These are phyloP conservation scores for Boletus rex-veris DNA, from an alignment of 768 basidiomycete species.

Conservation along the genomic window DNA sequence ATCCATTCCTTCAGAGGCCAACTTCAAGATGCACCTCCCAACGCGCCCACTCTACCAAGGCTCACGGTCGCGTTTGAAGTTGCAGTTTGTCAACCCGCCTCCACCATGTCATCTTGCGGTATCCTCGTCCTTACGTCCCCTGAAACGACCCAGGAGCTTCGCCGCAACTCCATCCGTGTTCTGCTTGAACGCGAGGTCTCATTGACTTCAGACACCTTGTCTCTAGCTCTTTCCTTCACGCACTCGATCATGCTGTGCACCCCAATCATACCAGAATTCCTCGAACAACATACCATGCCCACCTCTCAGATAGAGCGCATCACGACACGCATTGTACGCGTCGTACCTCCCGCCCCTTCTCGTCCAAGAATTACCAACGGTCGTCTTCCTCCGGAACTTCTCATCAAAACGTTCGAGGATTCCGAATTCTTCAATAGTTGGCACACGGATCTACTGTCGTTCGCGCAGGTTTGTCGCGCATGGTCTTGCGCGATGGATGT, in stretches of 20 bases:
- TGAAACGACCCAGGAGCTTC: slow-evolving; percentile 1
- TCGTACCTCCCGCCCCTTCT: slow-evolving; percentile 5
- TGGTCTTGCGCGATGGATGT: slow-evolving; percentile 25
- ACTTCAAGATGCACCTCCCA: slow-evolving; percentile 2
- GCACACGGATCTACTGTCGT: slow-evolving; percentile 21
- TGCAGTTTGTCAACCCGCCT: neutral
- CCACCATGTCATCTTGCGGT: slow-evolving; percentile 6
- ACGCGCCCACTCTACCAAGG: slow-evolving; percentile 15
- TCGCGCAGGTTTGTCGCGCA: slow-evolving; percentile 24
- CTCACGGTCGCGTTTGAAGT: slow-evolving; percentile 23
- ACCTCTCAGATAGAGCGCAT: slow-evolving; percentile 13
- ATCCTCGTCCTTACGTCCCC: slow-evolving; percentile 15
- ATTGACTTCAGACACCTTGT: slow-evolving; percentile 15
- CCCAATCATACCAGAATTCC: neutral
- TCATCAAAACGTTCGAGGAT: slow-evolving; percentile 20
- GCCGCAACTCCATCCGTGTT: slow-evolving; percentile 1
- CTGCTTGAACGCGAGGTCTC: slow-evolving; percentile 14
- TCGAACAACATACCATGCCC: slow-evolving; percentile 6
- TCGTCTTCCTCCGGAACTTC: slow-evolving; percentile 20
- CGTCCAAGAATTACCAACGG: slow-evolving; percentile 5
- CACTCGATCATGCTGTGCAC: slow-evolving; percentile 23
- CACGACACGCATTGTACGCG: slow-evolving; percentile 21
- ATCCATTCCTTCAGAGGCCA: slow-evolving; percentile 9
- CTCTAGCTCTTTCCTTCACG: slow-evolving; percentile 20
- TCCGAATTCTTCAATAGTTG: slow-evolving; percentile 16